Evolutionary conservation across 352 stramenopile species (phyloP).

Genomic region (Phytopythium ostracodes): DNA sequence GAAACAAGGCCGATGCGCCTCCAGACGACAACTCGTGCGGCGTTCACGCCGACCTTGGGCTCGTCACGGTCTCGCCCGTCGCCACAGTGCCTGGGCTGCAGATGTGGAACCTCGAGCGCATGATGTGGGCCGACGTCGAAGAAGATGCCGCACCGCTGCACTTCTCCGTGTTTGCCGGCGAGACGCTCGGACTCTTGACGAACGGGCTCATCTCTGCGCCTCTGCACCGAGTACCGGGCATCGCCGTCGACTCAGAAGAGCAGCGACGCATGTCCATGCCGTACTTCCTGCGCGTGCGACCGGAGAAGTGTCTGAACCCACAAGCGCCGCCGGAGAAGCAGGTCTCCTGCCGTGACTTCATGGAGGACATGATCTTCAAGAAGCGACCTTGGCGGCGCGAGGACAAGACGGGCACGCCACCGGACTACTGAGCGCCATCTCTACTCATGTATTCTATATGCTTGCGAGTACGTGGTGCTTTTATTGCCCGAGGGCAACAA

Average conservation of each 20-base stretch:
- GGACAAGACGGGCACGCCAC: conserved; percentile 26
- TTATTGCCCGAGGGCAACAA: no score
- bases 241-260: conserved; percentile 49
- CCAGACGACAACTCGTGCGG: conserved; percentile 54
- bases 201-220: conserved; percentile 69
- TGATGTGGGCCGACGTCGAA: conserved; percentile 78
- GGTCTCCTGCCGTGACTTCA: conserved; percentile 76
- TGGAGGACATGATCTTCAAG: conserved; percentile 79
- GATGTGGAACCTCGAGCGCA: conserved; percentile 86
- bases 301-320: conserved; percentile 57
- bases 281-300: conserved; percentile 67
- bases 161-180: conserved; percentile 79
- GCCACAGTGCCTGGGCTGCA: conserved; percentile 72
- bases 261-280: conserved; percentile 85
- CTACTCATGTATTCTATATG: not conserved
- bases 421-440: conserved; percentile 38
- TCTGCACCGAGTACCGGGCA: conserved; percentile 73
- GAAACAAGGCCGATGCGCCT: conserved; percentile 44
- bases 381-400: conserved; percentile 71
- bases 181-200: conserved; percentile 70
- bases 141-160: conserved; percentile 47
- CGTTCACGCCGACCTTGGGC: conserved; percentile 71
- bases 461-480: no score
- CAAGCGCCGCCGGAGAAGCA: conserved; percentile 25
- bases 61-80: conserved; percentile 75